Conservation (phyloP, 768 basidiomycete genomes). For the Pholiota microspora region DNA sequence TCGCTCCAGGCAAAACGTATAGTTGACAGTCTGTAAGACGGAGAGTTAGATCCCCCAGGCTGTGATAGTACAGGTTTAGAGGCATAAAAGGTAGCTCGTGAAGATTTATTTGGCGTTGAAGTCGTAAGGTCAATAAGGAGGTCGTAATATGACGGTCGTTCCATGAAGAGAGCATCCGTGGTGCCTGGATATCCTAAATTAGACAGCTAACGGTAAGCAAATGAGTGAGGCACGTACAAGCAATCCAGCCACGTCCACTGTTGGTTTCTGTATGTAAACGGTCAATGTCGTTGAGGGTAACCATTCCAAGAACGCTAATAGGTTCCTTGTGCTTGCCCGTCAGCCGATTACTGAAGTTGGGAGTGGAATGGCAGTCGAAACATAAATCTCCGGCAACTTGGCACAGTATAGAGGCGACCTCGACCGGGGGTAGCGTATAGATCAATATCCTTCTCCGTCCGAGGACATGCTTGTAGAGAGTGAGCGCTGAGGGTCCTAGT, state of each 20-base stretch:
- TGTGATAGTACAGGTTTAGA: conserved; percentile 46
- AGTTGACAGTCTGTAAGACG: conserved; percentile 55
- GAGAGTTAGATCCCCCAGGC: conserved; percentile 30
- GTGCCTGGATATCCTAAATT: conserved; percentile 42
- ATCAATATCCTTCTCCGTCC: conserved; percentile 75
- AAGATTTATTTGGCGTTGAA: conserved; percentile 53
- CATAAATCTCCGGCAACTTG: conserved; percentile 61
- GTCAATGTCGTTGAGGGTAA: conserved; percentile 73
- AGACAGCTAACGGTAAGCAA: neutral
- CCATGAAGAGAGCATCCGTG: conserved; percentile 82
- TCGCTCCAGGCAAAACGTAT: conserved; percentile 85
- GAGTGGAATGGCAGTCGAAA: conserved; percentile 41
- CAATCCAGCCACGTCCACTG: conserved; percentile 76
- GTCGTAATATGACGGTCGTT: conserved; percentile 78
- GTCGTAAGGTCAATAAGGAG: conserved; percentile 79
- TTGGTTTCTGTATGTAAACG: conserved; percentile 54
- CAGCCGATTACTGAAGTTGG: conserved; percentile 18
- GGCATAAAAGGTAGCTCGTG: conserved; percentile 65
- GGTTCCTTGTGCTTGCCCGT: conserved; percentile 42
- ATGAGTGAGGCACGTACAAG: conserved; percentile 47
- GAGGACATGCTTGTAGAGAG: conserved; percentile 77
- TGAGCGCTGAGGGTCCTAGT: conserved; percentile 75
- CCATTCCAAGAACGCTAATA: conserved; percentile 73
- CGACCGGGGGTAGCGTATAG: conserved; percentile 77
- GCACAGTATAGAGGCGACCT: conserved; percentile 74